Base-by-base conservation (phyloP, 495 filamentous ascomycete genomes). In the Immersiella caudata region DNA sequence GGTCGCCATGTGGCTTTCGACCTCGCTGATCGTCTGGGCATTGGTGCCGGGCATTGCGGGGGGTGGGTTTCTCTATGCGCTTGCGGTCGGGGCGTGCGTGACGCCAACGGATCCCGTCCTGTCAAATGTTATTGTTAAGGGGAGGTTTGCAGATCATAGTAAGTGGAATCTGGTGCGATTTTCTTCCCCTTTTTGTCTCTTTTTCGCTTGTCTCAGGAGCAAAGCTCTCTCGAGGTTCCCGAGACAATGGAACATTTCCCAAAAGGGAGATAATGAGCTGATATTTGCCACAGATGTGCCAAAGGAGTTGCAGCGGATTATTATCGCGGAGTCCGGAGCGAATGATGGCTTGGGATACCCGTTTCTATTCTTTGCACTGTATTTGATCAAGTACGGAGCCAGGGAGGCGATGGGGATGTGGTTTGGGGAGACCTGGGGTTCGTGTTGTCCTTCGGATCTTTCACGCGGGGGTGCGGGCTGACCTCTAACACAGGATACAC, bases 301-400 rank as follows among this genome's bases (percentile, higher is more conserved):
- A 2, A 91, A 87, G 67, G 83, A 88, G 18, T 75, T 97, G 68
- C 93, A 96, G 81, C 86, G 88, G 64, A 93, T 97, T 65, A 94
- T 97, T 69, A 87, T 94, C 60, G 93, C 93, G 0, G 93, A 98
- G 79, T 93, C 90, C 0, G 94, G 94, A 2, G 91, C 93, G 4
- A 97, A 97, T 75, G 93, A 97, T 76, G 93, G 94, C 0, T 84
- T 98, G n/a, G 93, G 94, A 0, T 96, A 96, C 71, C 94, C 93
- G 0, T 97, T 96, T 70, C 80, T 97, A 24, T 96, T 93, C 80
- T 82, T 97, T 60, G 88, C 90, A 1, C 80, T 98, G 57, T 97
- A 94, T 74, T 74, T 97, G 40, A 86, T 96, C 70, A 90, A 94
- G 78, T 94, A 91, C 71, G 90, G 91, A 21, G 89, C 86, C 8